Percentiles rank a stretch among this genome's conserved stretches.
These are phyloP conservation scores for Miscanthus sacchariflorus DNA, from an alignment of 202 grass and related monocot species.

Conservation along the genomic window DNA sequence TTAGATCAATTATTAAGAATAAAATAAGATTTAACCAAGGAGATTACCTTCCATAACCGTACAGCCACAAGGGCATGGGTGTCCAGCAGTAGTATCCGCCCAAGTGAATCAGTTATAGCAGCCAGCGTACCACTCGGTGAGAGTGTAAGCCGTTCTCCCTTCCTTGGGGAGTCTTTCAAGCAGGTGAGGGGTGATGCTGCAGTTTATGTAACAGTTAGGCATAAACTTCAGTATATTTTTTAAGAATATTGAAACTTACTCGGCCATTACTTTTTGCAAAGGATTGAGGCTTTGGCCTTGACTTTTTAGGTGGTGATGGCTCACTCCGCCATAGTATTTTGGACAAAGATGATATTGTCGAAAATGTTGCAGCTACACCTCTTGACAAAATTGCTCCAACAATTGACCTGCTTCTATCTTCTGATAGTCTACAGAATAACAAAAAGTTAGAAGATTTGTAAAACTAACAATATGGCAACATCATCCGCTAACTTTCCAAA, in stretches of 20 bases:
- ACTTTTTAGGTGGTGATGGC: conserved; percentile 69
- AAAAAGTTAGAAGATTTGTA: conserved; percentile 30
- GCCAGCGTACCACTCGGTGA: conserved; percentile 94
- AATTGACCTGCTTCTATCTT: conserved; percentile 93
- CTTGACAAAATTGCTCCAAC: conserved; percentile 96
- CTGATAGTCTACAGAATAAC: conserved; percentile 77
- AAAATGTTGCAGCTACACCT: conserved; percentile 89
- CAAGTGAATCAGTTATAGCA: conserved; percentile 97
- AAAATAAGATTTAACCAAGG: conserved; percentile 31
- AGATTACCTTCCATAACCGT: conserved; percentile 90
- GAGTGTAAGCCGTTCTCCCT: conserved; percentile 87
- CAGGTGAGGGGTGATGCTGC: conserved; percentile 91
- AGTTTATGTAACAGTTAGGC: conserved; percentile 46
- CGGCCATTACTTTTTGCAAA: conserved; percentile 86
- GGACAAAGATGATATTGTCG: conserved; percentile 95
- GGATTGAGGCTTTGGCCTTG: conserved; percentile 80
- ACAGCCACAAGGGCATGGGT: conserved; percentile 96
- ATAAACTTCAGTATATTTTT: conserved; percentile 3
- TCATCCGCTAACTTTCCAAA: not conserved
- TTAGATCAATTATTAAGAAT: conserved; percentile 2
- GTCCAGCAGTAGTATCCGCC: conserved; percentile 87
- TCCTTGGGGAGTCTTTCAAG: conserved; percentile 90
- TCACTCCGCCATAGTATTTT: conserved; percentile 92
- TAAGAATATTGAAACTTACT: conserved; percentile 34
- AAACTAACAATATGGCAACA: conserved; percentile 22